Evolutionary conservation across 176 grass and related monocot genomes (phyloP).

Genomic region (Thinopyrum elongatum): DNA sequence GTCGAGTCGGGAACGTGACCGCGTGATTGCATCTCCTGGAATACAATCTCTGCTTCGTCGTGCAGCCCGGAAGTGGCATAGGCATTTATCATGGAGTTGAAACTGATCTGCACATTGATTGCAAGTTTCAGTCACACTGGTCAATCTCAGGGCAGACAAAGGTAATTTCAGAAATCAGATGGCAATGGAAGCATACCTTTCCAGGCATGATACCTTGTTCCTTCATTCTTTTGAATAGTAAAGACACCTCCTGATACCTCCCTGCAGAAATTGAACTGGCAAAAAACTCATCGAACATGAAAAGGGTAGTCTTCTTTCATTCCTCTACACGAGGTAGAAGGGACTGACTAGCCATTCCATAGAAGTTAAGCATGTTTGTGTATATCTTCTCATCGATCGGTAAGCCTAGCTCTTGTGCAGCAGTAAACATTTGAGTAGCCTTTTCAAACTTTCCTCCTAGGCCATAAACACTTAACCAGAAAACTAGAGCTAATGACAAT

Average conservation of each 20-base stretch:
- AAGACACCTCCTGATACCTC: conserved; percentile 35
- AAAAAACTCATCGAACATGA: neutral
- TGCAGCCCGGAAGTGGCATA: conserved; percentile 67
- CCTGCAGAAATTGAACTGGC: conserved; percentile 35
- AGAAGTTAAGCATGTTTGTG: conserved; percentile 64
- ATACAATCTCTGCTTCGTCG: conserved; percentile 48
- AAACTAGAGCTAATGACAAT: conserved; percentile 20
- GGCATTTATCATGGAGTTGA: conserved; percentile 81
- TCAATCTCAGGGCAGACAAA: neutral
- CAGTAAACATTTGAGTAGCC: conserved; percentile 67
- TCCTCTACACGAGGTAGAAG: neutral
- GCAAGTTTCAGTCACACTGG: neutral
- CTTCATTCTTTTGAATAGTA: conserved; percentile 81
- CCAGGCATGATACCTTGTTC: conserved; percentile 78
- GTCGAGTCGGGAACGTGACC: too few relatives aligned
- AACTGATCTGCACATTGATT: conserved; percentile 75
- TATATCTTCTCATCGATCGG: conserved; percentile 67
- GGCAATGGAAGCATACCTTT: conserved; percentile 33
- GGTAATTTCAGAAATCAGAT: too few relatives aligned
- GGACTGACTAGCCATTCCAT: conserved; percentile 67
- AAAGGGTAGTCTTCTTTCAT: neutral
- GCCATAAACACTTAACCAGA: conserved; percentile 76
- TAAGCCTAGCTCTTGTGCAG: conserved; percentile 56
- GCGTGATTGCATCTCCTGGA: too few relatives aligned
- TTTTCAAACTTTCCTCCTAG: conserved; percentile 83